Evolutionary conservation across 164 flowering plant genomes (phyloP), one percentile per base, ranked within the genome.

Genomic region (Tinospora cordifolia): DNA sequence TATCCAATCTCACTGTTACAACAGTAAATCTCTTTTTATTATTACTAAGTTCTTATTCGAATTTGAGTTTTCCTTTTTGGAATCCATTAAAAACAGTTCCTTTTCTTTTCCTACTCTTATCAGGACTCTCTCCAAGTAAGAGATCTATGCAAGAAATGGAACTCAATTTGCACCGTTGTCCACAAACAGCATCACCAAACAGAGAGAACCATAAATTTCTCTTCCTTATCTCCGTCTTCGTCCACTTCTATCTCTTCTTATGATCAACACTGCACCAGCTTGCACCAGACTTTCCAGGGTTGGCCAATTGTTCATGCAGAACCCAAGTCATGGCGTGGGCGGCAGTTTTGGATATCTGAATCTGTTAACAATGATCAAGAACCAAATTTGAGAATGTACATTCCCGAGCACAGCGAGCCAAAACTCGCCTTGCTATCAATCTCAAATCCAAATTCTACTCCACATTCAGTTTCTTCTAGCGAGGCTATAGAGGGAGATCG

Each of bases 391-490:
- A 73, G 84, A 79, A 40, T 81, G 70, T 80, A 80, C 76, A 71
- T 79, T 24, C 78, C 85, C 0, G 85, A 82, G 22, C 75, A 70
- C 12, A 49, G 70, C 13, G 71, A 76, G 15, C 80, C 82, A 11
- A 89, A 83, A 66, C 85, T 81, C 24, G 79, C 80, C 59, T 76
- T 82, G 19, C 62, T 84, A 7, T 81, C 92, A 14, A 86, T 66
- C 76, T 34, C 81, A 40, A 34, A 81, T 73, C 94, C 87, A 12
- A 84, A 78, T 75, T 85, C 92, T 0, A 80, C 78, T 39, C 86
- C 88, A 2, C 82, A 82, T 70, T 90, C 97, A 4, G 75, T 84
- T 65, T 84, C 91, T 22, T 87, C 89, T 0, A 84, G 88, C 51
- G 92, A 85, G 3, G 83, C 75, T n/a, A 87, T 84, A 85, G 98